These are phyloP conservation scores for Pseudozyma pruni DNA, from an alignment of 1,284 basidiomycete species.

Conservation along the genomic window DNA sequence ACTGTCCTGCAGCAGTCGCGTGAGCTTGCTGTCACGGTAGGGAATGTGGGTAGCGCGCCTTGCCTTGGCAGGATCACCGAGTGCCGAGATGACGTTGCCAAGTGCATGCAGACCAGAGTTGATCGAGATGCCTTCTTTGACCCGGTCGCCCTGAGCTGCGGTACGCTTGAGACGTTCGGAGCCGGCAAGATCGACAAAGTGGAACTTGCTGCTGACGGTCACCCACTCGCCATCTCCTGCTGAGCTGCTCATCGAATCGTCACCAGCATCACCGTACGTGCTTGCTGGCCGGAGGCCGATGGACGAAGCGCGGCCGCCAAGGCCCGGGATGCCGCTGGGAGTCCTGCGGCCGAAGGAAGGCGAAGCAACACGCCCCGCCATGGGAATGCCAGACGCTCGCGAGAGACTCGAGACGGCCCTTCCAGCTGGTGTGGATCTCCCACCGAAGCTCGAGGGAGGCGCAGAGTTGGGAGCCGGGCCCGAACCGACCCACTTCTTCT, in stretches of 20 bases:
- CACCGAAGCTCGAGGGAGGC: slow-evolving; percentile 27
- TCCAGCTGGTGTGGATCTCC: slow-evolving; percentile 26
- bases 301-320: slow-evolving; percentile 32
- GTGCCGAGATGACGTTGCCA: slow-evolving; percentile 96
- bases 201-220: slow-evolving; percentile 93
- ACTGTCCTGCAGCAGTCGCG: slow-evolving; percentile 91
- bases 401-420: slow-evolving; percentile 29
- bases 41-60: slow-evolving; percentile 78
- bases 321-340: slow-evolving; percentile 40
- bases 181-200: slow-evolving; percentile 97
- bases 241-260: slow-evolving; percentile 19
- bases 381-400: slow-evolving; percentile 38
- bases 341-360: slow-evolving; percentile 39
- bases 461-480: slow-evolving; percentile 45
- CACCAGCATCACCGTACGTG: slow-evolving; percentile 15
- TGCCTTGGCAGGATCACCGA: slow-evolving; percentile 85
- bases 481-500: slow-evolving; percentile 53
- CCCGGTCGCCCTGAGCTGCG: slow-evolving; percentile 82
- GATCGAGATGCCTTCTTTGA: slow-evolving; percentile 86
- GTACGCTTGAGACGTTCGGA: slow-evolving; percentile 78
- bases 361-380: slow-evolving; percentile 41
- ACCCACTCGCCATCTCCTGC: slow-evolving; percentile 71
- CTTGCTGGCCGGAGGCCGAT: slow-evolving; percentile 47
- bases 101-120: slow-evolving; percentile 95
- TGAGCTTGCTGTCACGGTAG: slow-evolving; percentile 97